Evolutionary conservation across 225 moss, liverwort and hornwort species (phyloP).

Genomic region (Pseudoscleropodium purum): DNA sequence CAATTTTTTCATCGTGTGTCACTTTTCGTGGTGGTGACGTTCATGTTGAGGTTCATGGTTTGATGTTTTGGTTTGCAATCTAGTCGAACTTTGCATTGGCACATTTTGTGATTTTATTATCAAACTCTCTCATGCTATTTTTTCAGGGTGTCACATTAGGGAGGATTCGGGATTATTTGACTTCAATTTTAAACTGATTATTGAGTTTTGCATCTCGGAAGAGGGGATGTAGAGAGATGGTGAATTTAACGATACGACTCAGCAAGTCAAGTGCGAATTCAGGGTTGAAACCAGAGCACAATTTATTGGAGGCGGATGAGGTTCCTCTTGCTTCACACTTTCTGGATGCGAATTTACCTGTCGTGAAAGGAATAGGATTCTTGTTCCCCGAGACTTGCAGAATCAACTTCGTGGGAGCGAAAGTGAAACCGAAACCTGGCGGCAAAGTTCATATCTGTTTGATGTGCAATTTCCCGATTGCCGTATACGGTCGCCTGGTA

Average conservation of each 20-base stretch:
- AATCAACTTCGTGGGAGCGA: constrained; percentile 38
- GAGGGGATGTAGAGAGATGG: constrained; percentile 37
- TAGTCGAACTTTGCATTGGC: not conserved
- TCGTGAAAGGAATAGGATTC: constrained; percentile 60
- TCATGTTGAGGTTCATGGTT: not conserved
- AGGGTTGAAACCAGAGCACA: constrained; percentile 16
- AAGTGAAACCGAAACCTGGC: constrained; percentile 53
- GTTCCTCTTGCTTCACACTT: constrained; percentile 26
- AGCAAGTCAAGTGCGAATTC: constrained; percentile 31
- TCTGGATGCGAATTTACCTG: constrained; percentile 40
- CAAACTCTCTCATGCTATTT: not conserved
- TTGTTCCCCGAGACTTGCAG: constrained; percentile 25
- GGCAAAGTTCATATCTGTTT: constrained; percentile 76
- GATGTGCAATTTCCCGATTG: constrained; percentile 86
- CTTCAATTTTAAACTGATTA: not conserved
- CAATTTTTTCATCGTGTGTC: not conserved
- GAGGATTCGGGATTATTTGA: not conserved
- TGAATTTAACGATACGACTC: constrained; percentile 76
- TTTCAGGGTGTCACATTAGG: not conserved
- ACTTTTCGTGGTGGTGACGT: not conserved
- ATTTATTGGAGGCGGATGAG: constrained; percentile 18
- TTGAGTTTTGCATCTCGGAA: not conserved
- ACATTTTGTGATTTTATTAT: not conserved
- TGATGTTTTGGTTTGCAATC: not conserved
- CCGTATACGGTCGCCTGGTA: constrained; percentile 78